These are phyloP conservation scores for Alternaria arborescens DNA, from an alignment of 2,329 filamentous ascomycete species.

Conservation along the genomic window DNA sequence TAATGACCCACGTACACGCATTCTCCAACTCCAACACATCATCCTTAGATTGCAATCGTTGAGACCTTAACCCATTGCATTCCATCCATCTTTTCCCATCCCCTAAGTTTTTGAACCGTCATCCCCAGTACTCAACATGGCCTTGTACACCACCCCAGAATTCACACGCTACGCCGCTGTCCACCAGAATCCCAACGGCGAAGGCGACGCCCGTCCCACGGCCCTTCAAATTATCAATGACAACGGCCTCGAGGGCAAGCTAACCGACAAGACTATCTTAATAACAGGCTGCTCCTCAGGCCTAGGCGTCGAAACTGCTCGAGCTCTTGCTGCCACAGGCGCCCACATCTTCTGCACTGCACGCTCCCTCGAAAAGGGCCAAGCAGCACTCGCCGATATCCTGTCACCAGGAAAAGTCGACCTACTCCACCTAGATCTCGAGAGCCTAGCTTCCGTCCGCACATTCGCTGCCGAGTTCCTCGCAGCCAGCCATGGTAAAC, in stretches of 20 bases:
- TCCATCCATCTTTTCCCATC: too few species aligned
- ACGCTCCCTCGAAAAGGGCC: slow-evolving; percentile 40
- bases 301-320: slow-evolving; percentile 37
- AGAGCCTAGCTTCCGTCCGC: neutral
- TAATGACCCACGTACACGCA: too few species aligned
- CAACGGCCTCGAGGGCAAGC: neutral
- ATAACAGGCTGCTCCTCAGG: slow-evolving; percentile 39
- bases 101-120: neutral
- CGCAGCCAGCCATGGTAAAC: neutral
- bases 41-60: too few species aligned
- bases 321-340: slow-evolving; percentile 57
- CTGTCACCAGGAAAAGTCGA: neutral
- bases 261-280: slow-evolving; percentile 38
- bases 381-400: slow-evolving; percentile 16
- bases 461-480: neutral
- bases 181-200: neutral
- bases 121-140: neutral
- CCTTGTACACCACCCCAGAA: neutral
- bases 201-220: neutral
- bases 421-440: neutral
- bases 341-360: slow-evolving; percentile 57
- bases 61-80: too few species aligned
- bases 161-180: neutral
- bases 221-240: neutral
- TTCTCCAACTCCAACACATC: too few species aligned